A percentile compares a stretch with the other conserved stretches of the same genome.
Conservation (phyloP, 768 basidiomycete genomes). For the Termitomyces sp. region DNA sequence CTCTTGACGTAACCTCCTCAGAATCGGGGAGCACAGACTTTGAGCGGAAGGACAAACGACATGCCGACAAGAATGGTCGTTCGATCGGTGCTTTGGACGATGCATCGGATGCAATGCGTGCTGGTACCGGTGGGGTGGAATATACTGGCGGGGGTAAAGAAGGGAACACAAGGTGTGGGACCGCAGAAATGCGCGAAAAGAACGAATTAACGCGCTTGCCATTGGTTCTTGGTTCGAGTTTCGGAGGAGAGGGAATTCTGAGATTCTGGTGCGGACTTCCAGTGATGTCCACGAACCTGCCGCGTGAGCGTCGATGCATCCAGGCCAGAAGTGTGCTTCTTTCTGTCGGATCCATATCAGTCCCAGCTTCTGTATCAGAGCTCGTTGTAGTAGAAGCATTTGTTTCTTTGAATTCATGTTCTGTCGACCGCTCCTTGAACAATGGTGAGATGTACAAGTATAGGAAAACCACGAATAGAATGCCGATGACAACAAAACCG, state of each 20-base stretch:
- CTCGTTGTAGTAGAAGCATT: neutral
- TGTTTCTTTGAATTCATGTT: neutral
- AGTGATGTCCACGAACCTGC: conserved; percentile 18
- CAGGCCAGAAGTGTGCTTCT: conserved; percentile 18
- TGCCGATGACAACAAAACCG: conserved; percentile 16
- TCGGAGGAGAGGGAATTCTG: neutral
- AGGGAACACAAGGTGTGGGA: conserved; percentile 8
- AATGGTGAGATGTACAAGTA: conserved; percentile 21
- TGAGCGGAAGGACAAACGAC: conserved; percentile 5
- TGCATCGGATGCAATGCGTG: neutral
- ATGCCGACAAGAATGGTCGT: neutral
- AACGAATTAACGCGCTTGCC: conserved; percentile 5
- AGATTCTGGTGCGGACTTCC: neutral
- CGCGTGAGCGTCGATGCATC: conserved; percentile 24
- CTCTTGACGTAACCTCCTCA: neutral
- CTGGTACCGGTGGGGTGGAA: neutral
- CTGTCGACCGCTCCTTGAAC: neutral
- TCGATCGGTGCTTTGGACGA: neutral
- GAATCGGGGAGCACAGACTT: neutral
- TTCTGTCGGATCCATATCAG: conserved; percentile 10
- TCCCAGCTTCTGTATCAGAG: conserved; percentile 11
- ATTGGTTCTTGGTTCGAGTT: neutral
- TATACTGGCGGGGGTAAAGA: conserved; percentile 4
- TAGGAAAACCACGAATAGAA: conserved; percentile 20
- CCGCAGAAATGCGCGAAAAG: conserved; percentile 13